These are phyloP conservation scores for Hypoxylon intermedium DNA, from an alignment of 495 filamentous ascomycete species.

Conservation along the genomic window DNA sequence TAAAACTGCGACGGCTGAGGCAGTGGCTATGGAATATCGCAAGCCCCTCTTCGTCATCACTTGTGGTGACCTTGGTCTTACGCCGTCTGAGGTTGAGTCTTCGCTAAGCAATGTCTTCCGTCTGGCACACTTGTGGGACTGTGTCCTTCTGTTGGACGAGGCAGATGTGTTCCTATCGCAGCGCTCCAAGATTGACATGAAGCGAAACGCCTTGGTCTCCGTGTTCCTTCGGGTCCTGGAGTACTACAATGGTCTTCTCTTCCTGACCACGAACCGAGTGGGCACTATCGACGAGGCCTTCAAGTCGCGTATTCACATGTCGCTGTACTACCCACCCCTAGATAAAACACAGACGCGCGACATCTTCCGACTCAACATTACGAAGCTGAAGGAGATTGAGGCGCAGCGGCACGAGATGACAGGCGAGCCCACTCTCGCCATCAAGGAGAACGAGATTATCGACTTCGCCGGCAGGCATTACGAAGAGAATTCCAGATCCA, in stretches of 20 bases:
- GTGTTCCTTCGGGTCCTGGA: constrained; percentile 60
- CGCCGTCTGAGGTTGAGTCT: constrained; percentile 44
- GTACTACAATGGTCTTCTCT: constrained; percentile 60
- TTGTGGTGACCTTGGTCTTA: constrained; percentile 61
- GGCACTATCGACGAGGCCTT: constrained; percentile 57
- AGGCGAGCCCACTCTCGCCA: constrained; percentile 34
- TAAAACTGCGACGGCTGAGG: constrained; percentile 66
- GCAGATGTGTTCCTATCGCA: constrained; percentile 60
- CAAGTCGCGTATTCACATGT: constrained; percentile 58
- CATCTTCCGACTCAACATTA: constrained; percentile 81
- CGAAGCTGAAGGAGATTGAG: constrained; percentile 60
- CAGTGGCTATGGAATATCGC: constrained; percentile 55
- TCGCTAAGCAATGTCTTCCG: constrained; percentile 58
- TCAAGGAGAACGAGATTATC: constrained; percentile 53
- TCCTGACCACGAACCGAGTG: constrained; percentile 62
- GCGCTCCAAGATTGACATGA: constrained; percentile 53
- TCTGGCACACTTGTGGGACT: constrained; percentile 61
- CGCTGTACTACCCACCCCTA: constrained; percentile 65
- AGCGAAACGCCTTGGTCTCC: constrained; percentile 60
- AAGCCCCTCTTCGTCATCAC: constrained; percentile 63
- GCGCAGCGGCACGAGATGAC: constrained; percentile 49
- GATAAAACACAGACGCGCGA: constrained; percentile 72
- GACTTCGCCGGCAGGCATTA: constrained; percentile 69
- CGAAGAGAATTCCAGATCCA: constrained; percentile 39
- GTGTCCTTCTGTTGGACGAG: constrained; percentile 62